A percentile compares a stretch with the other conserved stretches of the same genome.
phyloP scores from a whole-genome alignment of 2,329 filamentous ascomycete species.

The Periconia digitata region DNA sequence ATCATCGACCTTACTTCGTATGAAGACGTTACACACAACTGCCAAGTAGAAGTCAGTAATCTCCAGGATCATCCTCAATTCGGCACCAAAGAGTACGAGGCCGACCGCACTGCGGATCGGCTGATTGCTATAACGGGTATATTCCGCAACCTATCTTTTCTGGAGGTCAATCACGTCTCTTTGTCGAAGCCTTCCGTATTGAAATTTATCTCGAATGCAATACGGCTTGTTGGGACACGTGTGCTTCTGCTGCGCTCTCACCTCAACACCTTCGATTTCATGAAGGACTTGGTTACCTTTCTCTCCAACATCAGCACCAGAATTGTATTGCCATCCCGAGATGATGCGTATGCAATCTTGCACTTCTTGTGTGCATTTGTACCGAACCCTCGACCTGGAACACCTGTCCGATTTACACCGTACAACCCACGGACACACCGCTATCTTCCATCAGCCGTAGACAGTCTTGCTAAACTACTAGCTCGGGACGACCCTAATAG shows the following conservation, averaged over 20 bases:
- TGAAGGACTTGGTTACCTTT: slow-evolving; percentile 91
- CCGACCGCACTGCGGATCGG: slow-evolving; percentile 83
- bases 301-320: slow-evolving; percentile 84
- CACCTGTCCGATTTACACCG: slow-evolving; percentile 69
- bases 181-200: slow-evolving; percentile 78
- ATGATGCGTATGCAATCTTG: slow-evolving; percentile 83
- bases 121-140: slow-evolving; percentile 91
- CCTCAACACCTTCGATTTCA: slow-evolving; percentile 87
- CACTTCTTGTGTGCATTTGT: slow-evolving; percentile 91
- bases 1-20: slow-evolving; percentile 81
- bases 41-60: slow-evolving; percentile 69
- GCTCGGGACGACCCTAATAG: slow-evolving; percentile 93
- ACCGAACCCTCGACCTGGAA: slow-evolving; percentile 70
- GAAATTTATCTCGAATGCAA: slow-evolving; percentile 79
- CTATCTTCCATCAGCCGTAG: slow-evolving; percentile 86
- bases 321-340: slow-evolving; percentile 78
- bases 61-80: slow-evolving; percentile 73
- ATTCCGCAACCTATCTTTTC: slow-evolving; percentile 88
- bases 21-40: slow-evolving; percentile 83
- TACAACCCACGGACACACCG: slow-evolving; percentile 82
- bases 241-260: slow-evolving; percentile 82
- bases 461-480: slow-evolving; percentile 86
- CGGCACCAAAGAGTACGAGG: slow-evolving; percentile 75
- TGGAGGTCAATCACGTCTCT: slow-evolving; percentile 71
- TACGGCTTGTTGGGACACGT: slow-evolving; percentile 84